Conservation (phyloP, 768 basidiomycete species). For the Auriscalpium microsporum region DNA sequence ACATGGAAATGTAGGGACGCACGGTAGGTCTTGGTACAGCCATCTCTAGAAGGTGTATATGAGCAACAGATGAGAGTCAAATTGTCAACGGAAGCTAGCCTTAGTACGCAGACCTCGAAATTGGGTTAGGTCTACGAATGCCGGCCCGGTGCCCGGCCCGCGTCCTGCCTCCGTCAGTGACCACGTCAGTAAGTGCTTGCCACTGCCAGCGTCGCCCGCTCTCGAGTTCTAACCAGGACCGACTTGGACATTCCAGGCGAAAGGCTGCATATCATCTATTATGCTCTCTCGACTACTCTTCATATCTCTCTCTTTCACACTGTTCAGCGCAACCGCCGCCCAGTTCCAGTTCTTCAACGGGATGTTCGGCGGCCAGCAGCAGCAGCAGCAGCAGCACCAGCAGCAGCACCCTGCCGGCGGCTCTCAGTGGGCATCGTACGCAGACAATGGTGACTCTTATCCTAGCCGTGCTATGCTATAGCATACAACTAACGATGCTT, state of each 20-base stretch:
- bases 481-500: neutral
- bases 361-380: slow-evolving; percentile 12
- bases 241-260: too few species aligned
- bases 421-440: slow-evolving; percentile 12
- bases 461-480: neutral
- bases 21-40: slow-evolving; percentile 65
- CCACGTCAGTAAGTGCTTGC: too few species aligned
- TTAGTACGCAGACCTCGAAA: too few species aligned
- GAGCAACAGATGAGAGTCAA: neutral
- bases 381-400: slow-evolving; percentile 11
- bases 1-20: slow-evolving; percentile 17
- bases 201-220: too few species aligned
- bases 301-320: slow-evolving; percentile 1
- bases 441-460: slow-evolving; percentile 9
- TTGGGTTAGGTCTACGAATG: too few species aligned
- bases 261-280: too few species aligned
- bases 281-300: too few species aligned
- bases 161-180: too few species aligned
- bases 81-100: neutral
- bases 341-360: slow-evolving; percentile 16
- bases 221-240: too few species aligned
- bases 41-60: slow-evolving; percentile 32
- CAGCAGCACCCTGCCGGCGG: slow-evolving; percentile 12
- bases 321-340: slow-evolving; percentile 3
- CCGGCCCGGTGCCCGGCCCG: too few species aligned